Conservation (phyloP, 2,329 filamentous ascomycete species). For the Didymella exigua region DNA sequence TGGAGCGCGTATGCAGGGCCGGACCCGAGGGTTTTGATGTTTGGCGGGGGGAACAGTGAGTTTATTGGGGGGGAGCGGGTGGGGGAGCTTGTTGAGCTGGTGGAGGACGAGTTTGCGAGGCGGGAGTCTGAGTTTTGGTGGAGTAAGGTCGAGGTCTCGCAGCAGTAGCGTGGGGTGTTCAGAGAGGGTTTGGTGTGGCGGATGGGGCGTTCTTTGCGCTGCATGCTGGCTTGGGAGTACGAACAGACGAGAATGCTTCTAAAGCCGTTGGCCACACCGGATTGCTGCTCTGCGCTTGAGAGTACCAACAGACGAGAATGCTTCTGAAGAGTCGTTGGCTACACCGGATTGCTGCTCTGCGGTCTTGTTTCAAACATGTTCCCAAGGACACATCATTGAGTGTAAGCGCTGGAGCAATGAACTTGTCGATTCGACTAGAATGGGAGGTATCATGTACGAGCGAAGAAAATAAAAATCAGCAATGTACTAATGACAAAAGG, state of each 20-base stretch:
- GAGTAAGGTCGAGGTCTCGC: constrained; percentile 49
- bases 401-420: background rate
- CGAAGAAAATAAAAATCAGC: background rate
- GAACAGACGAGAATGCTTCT: no score
- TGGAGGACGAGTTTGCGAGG: constrained; percentile 53
- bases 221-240: no score
- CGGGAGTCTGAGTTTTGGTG: constrained; percentile 67
- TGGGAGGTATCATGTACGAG: constrained; percentile 7
- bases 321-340: no score
- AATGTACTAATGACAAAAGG: background rate
- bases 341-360: no score
- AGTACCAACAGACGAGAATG: no score
- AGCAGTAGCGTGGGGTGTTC: constrained; percentile 30
- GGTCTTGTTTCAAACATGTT: no score
- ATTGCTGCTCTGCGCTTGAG: no score
- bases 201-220: no score
- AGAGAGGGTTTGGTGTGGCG: no score
- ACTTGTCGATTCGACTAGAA: background rate
- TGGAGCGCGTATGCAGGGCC: background rate
- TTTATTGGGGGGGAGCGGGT: background rate
- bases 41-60: background rate
- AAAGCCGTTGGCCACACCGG: no score
- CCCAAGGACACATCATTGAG: no score
- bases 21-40: background rate
- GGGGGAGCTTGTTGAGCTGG: constrained; percentile 49